Base-by-base conservation (phyloP, 179 eudicot genomes). In the Beta lomatogona region DNA sequence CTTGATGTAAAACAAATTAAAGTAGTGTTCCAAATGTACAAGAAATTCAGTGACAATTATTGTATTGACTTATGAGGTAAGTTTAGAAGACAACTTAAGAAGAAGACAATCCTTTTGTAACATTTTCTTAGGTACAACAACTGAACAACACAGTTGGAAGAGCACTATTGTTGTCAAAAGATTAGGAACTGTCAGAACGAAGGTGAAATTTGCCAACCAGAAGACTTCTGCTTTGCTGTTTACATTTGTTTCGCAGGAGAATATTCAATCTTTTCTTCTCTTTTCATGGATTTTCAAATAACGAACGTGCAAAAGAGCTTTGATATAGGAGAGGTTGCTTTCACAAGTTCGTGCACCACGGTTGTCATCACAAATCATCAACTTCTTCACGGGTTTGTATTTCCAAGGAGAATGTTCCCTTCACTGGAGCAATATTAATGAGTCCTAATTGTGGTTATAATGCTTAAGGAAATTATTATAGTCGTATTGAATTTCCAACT, bases 261-360 rank as follows among this genome's bases (percentile, higher is more conserved):
- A 69, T 69, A 4, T 22, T 65, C 12, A 12, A 65, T 25, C 12
- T 65, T 25, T 65, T 28, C 15, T 14, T 36, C 6, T 16, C 3
- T 14, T 44, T 68, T 67, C 44, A 36, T 18, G 6, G 6, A 36
- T 9, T 41, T 45, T 2, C 3, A n/a, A 21, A 3, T 19, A 80
- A 69, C 36, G 73, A 83, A 83, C 80, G 83, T 79, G 82, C 82
- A 75, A 59, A 58, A 58, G 55, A 59, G 79, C 19, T 15, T 73
- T 15, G 19, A 19, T 25, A n/a, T 25, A n/a, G 59, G 67, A 65
- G 59, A 50, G 48, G 77, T 21, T n/a, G 60, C 69, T 19, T 36
- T 82, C 79, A 67, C 71, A 65, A 59, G 77, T 79, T 83, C 80
- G 73, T 79, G 82, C 80, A 79, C 80, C 80, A 83, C n/a, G 36